Conservation (phyloP, 1,139 yeast species). For the Hansenula sp. region DNA sequence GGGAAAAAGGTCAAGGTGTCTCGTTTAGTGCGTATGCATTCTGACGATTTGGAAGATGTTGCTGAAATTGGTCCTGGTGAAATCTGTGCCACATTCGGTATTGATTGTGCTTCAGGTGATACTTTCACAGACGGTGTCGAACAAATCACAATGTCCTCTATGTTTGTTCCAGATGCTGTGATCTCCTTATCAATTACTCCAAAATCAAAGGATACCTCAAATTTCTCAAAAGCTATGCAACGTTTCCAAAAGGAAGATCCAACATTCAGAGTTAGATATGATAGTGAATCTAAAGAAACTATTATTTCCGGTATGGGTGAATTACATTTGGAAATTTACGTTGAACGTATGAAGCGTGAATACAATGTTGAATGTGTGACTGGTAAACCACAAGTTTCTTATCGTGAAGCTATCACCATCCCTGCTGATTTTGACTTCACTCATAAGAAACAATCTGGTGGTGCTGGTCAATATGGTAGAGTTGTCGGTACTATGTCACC, state of each 20-base stretch:
- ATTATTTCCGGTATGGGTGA: slow-evolving; percentile 99
- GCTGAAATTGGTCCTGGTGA: slow-evolving; percentile 97
- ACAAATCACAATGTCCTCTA: slow-evolving; percentile 88
- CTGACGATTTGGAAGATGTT: slow-evolving; percentile 97
- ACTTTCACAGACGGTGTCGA: slow-evolving; percentile 84
- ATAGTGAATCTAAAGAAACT: slow-evolving; percentile 90
- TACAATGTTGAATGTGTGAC: slow-evolving; percentile 93
- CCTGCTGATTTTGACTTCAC: slow-evolving; percentile 86
- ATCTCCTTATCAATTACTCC: slow-evolving; percentile 90
- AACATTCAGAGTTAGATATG: slow-evolving; percentile 90
- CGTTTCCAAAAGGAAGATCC: slow-evolving; percentile 99
- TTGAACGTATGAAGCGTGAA: slow-evolving; percentile 97
- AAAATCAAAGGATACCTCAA: slow-evolving; percentile 80
- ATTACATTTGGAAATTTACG: slow-evolving; percentile 92
- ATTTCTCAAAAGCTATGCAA: slow-evolving; percentile 93
- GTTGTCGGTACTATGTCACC: slow-evolving; percentile 85
- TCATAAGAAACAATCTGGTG: slow-evolving; percentile 98
- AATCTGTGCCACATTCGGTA: slow-evolving; percentile 98
- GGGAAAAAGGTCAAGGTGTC: slow-evolving; percentile 94
- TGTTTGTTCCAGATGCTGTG: slow-evolving; percentile 98
- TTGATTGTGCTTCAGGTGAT: slow-evolving; percentile 99
- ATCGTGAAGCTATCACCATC: slow-evolving; percentile 84
- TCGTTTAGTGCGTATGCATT: slow-evolving; percentile 97
- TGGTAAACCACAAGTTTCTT: slow-evolving; percentile 97
- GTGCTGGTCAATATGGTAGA: slow-evolving; percentile 99